Evolutionary conservation across 148 eudicot genomes (phyloP).

Genomic region (Mesembryanthemum crystallinum): DNA sequence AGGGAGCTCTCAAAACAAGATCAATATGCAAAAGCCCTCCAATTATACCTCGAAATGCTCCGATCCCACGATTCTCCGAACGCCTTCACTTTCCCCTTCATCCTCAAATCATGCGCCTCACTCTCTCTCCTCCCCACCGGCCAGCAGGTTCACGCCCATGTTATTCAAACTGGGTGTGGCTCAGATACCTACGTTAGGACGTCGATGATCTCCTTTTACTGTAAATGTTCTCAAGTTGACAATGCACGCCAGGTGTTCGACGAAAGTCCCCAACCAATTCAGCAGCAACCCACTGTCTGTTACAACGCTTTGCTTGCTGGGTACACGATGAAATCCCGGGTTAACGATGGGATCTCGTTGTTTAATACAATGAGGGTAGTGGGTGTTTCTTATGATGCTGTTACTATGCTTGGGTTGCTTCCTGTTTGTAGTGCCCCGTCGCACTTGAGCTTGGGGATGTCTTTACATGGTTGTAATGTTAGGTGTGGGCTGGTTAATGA

Average conservation of each 20-base stretch:
- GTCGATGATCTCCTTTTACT: conserved; percentile 58
- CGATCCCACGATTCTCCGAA: conserved; percentile 44
- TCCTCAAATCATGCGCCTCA: conserved; percentile 62
- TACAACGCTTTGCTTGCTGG: conserved; percentile 79
- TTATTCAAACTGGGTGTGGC: conserved; percentile 48
- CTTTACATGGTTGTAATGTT: conserved; percentile 49
- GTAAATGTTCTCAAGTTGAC: conserved; percentile 30
- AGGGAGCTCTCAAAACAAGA: conserved; percentile 48
- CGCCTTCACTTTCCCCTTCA: conserved; percentile 70
- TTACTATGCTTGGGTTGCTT: conserved; percentile 68
- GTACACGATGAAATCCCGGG: conserved; percentile 31
- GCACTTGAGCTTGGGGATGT: conserved; percentile 49
- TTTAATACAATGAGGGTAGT: conserved; percentile 48
- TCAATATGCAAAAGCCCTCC: conserved; percentile 44
- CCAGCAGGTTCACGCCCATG: conserved; percentile 66
- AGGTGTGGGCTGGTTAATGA: conserved; percentile 46
- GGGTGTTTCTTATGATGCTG: conserved; percentile 44
- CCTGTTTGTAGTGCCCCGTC: conserved; percentile 46
- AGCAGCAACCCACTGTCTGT: conserved; percentile 47
- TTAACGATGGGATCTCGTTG: conserved; percentile 31
- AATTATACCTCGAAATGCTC: conserved; percentile 62
- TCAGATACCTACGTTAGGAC: conserved; percentile 61
- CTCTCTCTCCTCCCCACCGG: conserved; percentile 49
- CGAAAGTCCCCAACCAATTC: conserved; percentile 41
- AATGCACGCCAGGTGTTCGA: conserved; percentile 62